A percentile compares a stretch with the other conserved stretches of the same genome.
Evolutionary conservation across 768 basidiomycete genomes (phyloP).

Genomic region (Mycena indigotica): DNA sequence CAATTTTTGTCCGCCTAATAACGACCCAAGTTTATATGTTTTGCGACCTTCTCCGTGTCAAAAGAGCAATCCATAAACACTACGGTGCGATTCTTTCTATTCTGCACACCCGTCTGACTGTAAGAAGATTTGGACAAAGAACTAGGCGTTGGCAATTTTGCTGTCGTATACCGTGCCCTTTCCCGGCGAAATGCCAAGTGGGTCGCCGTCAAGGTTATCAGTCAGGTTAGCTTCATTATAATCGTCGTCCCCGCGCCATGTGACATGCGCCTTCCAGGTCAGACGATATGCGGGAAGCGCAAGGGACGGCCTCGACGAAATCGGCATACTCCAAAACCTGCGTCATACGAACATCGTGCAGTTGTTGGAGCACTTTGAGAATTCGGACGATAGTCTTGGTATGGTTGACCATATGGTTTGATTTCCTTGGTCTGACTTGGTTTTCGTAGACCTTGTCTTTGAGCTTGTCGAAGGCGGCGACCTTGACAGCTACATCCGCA

Average conservation of each 20-base stretch:
- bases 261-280: background rate
- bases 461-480: conserved; percentile 70
- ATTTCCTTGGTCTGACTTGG: conserved; percentile 15
- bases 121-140: conserved; percentile 62
- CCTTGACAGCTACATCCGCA: conserved; percentile 56
- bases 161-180: conserved; percentile 84
- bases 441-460: conserved; percentile 54
- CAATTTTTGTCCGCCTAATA: background rate
- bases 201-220: conserved; percentile 90
- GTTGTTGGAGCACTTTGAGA: conserved; percentile 59
- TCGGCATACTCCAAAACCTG: conserved; percentile 55
- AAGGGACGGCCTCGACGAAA: conserved; percentile 41
- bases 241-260: too few species aligned
- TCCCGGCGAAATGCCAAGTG: conserved; percentile 68
- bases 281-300: conserved; percentile 5
- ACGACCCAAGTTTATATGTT: conserved; percentile 8
- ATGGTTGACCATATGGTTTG: too few species aligned
- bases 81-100: conserved; percentile 29
- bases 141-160: conserved; percentile 91
- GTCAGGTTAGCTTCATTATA: conserved; percentile 51
- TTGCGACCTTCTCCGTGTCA: conserved; percentile 8
- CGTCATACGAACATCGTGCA: conserved; percentile 64
- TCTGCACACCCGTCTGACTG: conserved; percentile 58
- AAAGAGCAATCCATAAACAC: background rate
- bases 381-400: conserved; percentile 43